phyloP scores from a whole-genome alignment of 2,329 filamentous ascomycete genomes.

The Sporothrix mexicana region DNA sequence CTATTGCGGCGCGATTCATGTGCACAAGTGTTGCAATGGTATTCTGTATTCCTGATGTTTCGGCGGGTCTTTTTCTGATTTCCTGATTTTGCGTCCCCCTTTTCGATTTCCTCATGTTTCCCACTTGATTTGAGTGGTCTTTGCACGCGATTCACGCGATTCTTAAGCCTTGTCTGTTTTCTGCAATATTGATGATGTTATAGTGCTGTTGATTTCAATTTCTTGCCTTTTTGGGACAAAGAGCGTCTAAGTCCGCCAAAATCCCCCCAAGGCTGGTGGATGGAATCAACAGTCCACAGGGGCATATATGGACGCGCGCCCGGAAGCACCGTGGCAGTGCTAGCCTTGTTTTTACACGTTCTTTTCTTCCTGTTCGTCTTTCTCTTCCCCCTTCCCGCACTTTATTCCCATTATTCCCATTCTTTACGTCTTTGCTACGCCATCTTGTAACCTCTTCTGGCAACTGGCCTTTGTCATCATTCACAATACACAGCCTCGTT shows the following conservation, averaged over 20 bases:
- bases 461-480: constrained; percentile 15
- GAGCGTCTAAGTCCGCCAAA: background rate
- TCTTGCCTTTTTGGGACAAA: constrained; percentile 9
- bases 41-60: background rate
- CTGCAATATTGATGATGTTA: background rate
- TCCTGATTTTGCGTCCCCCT: background rate
- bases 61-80: background rate
- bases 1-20: too few species aligned
- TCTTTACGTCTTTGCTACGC: background rate
- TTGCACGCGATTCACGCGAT: background rate
- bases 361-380: background rate
- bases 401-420: background rate
- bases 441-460: background rate
- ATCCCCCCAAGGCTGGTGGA: background rate
- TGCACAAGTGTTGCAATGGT: background rate
- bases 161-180: constrained; percentile 7
- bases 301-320: constrained; percentile 28
- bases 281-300: constrained; percentile 27
- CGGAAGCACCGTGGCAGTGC: constrained; percentile 24
- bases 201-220: background rate
- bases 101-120: background rate
- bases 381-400: background rate
- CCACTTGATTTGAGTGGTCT: background rate
- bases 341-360: constrained; percentile 15
- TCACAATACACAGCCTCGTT: constrained; percentile 19